These are phyloP conservation scores for Neoboletus subvelutipes DNA, from an alignment of 768 basidiomycete genomes.

Conservation along the genomic window DNA sequence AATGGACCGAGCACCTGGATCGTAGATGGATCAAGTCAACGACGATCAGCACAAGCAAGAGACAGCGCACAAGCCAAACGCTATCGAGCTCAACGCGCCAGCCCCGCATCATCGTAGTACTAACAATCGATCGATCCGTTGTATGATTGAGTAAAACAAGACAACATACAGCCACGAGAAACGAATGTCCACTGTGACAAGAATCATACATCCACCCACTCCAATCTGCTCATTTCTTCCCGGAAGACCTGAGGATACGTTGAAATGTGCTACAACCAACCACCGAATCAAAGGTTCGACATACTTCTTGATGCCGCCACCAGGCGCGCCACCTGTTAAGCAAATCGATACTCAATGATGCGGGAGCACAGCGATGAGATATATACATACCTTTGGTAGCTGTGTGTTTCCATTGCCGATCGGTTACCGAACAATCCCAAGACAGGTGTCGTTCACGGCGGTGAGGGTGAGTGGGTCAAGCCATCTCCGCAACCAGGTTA, in stretches of 20 bases:
- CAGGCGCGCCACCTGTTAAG: slow-evolving; percentile 55
- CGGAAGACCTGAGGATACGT: slow-evolving; percentile 46
- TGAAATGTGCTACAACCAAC: slow-evolving; percentile 5
- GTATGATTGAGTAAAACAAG: not conserved
- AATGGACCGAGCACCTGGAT: slow-evolving; percentile 76
- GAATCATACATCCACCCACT: not conserved
- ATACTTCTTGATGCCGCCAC: slow-evolving; percentile 85
- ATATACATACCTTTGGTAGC: slow-evolving; percentile 30
- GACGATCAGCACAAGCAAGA: not conserved
- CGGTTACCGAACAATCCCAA: not conserved
- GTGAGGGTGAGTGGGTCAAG: not conserved
- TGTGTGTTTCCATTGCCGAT: slow-evolving; percentile 11
- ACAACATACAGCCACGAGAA: slow-evolving; percentile 6
- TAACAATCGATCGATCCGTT: not conserved
- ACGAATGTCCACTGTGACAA: not conserved
- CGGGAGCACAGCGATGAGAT: slow-evolving; percentile 4
- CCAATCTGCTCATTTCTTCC: slow-evolving; percentile 55
- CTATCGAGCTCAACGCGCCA: slow-evolving; percentile 28
- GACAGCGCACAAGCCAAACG: slow-evolving; percentile 29
- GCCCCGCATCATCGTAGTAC: slow-evolving; percentile 7
- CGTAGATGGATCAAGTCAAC: not conserved
- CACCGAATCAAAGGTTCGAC: slow-evolving; percentile 27
- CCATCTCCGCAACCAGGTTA: not conserved
- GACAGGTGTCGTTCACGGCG: not conserved
- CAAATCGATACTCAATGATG: not conserved